These are phyloP conservation scores for Phyllosticta ampelicida DNA, from an alignment of 2,329 filamentous ascomycete species.

Conservation along the genomic window DNA sequence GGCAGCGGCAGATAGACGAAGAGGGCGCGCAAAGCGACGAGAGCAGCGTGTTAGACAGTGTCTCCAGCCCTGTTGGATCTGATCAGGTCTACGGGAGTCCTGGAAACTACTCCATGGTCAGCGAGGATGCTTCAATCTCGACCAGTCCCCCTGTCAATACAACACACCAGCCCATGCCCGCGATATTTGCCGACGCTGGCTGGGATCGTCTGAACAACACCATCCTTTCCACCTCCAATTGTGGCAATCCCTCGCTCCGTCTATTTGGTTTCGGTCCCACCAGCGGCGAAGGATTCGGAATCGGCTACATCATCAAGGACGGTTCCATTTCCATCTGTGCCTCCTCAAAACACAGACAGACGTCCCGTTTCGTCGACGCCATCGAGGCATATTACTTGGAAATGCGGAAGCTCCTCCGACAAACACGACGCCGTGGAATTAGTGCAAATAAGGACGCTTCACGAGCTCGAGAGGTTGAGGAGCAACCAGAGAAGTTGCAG, in stretches of 20 bases:
- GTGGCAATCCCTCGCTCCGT: conserved; percentile 85
- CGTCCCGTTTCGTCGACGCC: conserved; percentile 77
- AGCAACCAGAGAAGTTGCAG: conserved; percentile 20
- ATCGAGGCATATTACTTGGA: conserved; percentile 86
- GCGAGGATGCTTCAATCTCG: conserved; percentile 37
- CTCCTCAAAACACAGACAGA: conserved; percentile 88
- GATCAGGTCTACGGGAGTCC: conserved; percentile 39
- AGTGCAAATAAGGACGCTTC: conserved; percentile 44
- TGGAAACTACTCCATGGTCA: conserved; percentile 40
- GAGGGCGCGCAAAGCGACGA: conserved; percentile 46
- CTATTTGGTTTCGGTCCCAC: conserved; percentile 97
- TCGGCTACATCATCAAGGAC: conserved; percentile 98
- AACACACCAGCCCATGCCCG: conserved; percentile 49
- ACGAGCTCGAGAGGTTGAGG: conserved; percentile 52
- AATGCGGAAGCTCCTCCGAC: conserved; percentile 70
- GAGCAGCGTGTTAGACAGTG: conserved; percentile 44
- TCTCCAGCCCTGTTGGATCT: conserved; percentile 34
- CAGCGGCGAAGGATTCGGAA: conserved; percentile 87
- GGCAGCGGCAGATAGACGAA: conserved; percentile 81
- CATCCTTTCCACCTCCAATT: conserved; percentile 95
- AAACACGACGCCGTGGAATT: conserved; percentile 49
- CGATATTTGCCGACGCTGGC: conserved; percentile 75
- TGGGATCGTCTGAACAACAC: conserved; percentile 96
- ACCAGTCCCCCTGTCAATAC: conserved; percentile 40
- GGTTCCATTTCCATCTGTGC: conserved; percentile 85